Evolutionary conservation across 2,329 filamentous ascomycete genomes (phyloP).

Genomic region (Paramyrothecium sp.): DNA sequence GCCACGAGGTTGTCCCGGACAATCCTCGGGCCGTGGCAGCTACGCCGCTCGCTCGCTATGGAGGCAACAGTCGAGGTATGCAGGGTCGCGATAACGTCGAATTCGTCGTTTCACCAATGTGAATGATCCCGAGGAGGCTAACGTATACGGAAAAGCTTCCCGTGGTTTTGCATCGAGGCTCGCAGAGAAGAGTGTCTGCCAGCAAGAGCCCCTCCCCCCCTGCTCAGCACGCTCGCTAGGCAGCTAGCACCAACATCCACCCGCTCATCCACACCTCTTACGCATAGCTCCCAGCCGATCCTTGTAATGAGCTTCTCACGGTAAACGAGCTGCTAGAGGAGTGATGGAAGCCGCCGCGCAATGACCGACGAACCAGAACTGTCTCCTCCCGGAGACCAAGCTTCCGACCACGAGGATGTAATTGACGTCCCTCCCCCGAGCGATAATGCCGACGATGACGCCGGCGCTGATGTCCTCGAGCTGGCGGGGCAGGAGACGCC

Average conservation of each 20-base stretch:
- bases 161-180: too few relatives aligned
- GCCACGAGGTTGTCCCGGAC: constrained; percentile 14
- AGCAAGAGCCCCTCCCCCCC: too few relatives aligned
- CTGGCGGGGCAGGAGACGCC: constrained; percentile 16
- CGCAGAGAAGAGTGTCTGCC: too few relatives aligned
- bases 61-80: not conserved
- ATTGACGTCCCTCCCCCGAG: constrained; percentile 3
- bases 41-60: constrained; percentile 9
- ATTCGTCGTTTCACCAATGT: too few relatives aligned
- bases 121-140: not conserved
- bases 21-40: constrained; percentile 23
- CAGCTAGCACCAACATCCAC: constrained; percentile 11
- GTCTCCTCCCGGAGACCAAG: constrained; percentile 35
- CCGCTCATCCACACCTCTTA: constrained; percentile 10
- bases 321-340: constrained; percentile 21
- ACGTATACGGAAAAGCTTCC: not conserved
- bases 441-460: constrained; percentile 16
- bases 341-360: constrained; percentile 39
- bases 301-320: constrained; percentile 5
- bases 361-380: constrained; percentile 50
- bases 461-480: constrained; percentile 10
- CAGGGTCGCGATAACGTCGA: not conserved
- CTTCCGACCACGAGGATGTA: constrained; percentile 41
- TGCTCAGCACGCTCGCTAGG: not conserved
- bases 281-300: not conserved